A percentile compares a stretch with the other conserved stretches of the same genome.
These are phyloP conservation scores for Colletotrichum trifolii DNA, from an alignment of 2,329 filamentous ascomycete genomes.

Conservation along the genomic window DNA sequence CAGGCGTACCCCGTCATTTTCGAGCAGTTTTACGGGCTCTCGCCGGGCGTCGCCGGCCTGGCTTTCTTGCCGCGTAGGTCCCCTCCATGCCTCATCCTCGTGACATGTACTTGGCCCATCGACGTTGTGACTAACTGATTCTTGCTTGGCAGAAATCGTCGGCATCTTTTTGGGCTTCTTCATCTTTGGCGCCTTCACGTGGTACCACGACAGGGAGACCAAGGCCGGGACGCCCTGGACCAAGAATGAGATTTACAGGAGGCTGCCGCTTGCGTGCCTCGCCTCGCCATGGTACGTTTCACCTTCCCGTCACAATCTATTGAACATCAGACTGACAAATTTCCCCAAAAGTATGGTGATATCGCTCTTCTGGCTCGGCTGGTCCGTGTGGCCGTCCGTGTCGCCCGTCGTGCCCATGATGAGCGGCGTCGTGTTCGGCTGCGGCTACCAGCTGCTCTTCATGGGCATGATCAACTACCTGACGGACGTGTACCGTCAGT, in stretches of 20 bases:
- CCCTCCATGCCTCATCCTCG: no score
- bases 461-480: constrained; percentile 50
- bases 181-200: constrained; percentile 42
- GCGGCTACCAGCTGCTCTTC: constrained; percentile 47
- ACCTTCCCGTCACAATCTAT: no score
- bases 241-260: constrained; percentile 46
- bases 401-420: constrained; percentile 51
- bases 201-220: constrained; percentile 42
- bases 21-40: constrained; percentile 55
- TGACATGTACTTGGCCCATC: no score
- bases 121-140: constrained; percentile 36
- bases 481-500: constrained; percentile 46
- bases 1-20: constrained; percentile 63
- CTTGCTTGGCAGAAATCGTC: background rate
- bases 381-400: constrained; percentile 59
- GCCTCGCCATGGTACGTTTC: constrained; percentile 68
- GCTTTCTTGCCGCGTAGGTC: constrained; percentile 59
- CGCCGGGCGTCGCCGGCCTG: constrained; percentile 57
- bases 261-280: constrained; percentile 61
- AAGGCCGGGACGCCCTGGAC: constrained; percentile 45
- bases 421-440: constrained; percentile 56
- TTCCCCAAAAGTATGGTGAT: constrained; percentile 62
- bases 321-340: constrained; percentile 36
- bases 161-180: constrained; percentile 9
- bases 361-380: constrained; percentile 70